Evolutionary conservation across 1,284 basidiomycete species (phyloP), one percentile per base, ranked within the genome.

Genomic region (Inonotus hispidus): DNA sequence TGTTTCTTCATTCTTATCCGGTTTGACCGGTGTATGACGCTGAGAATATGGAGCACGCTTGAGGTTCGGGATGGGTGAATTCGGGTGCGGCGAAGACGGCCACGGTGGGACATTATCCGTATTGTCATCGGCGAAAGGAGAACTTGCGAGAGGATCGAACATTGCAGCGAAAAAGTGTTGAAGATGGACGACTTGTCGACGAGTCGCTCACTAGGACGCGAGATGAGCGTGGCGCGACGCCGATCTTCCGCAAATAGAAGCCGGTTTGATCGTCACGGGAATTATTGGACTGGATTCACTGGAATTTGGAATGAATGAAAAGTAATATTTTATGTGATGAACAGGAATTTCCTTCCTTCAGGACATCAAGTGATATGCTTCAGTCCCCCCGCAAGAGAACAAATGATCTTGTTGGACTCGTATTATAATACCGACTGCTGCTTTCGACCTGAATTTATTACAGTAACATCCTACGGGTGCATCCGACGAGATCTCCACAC

Each of bases 11-110:
- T 16, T 43, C 19, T 21, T 43, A 21, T 43, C 41, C 41, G 41
- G 41, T 19, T 53, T 58, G 35, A 54, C 77, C 75, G 66, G 79
- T 80, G 65, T 82, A 80, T 11, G 78, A 75, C 5, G 78, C 75
- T 61, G 76, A 58, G 67, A 64, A 59, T 61, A 69, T 65, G 65
- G 72, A 7, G 67, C 64, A 27, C 74, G 71, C 23, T 72, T 74
- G 23, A 77, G 71, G 64, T 78, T 76, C 41, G 77, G 75, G 53
- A 75, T 74, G 19, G 72, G 72, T 29, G 74, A 71, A 63, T 73
- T 70, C 7, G 75, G 68, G 65, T 77, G 76, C 2, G 77, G 76
- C 4, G 74, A 76, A 23, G 77, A 74, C 11, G 76, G 76, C 77
- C 77, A 78, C 59, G 77, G 73, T 13, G 77, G 74, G 3, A 27